Percentiles rank a stretch among this genome's conserved stretches.
phyloP scores from a whole-genome alignment of 108 stramenopile species.

The Nitzschia sp. region DNA sequence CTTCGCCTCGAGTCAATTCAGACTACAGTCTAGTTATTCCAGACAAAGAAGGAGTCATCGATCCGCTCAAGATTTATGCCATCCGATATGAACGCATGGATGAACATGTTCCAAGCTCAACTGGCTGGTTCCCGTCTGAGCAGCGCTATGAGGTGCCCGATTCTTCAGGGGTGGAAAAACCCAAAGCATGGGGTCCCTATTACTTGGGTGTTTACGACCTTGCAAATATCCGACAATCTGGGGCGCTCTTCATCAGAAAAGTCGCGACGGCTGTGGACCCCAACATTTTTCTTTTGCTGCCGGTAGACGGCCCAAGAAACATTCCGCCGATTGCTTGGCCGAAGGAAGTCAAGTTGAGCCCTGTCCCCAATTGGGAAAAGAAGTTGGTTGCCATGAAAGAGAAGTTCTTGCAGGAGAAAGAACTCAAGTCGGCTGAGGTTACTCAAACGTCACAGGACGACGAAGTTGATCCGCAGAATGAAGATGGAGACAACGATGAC shows the following conservation, averaged over 20 bases:
- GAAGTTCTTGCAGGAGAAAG: background rate
- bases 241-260: conserved; percentile 85
- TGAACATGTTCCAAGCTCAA: conserved; percentile 76
- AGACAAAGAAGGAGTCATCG: conserved; percentile 15
- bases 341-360: conserved; percentile 42
- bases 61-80: conserved; percentile 48
- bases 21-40: conserved; percentile 18
- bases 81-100: conserved; percentile 92
- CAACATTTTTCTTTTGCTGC: conserved; percentile 70
- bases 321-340: conserved; percentile 82
- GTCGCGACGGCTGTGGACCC: conserved; percentile 73
- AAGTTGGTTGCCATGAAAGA: conserved; percentile 9
- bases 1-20: conserved; percentile 54
- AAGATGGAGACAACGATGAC: background rate
- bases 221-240: conserved; percentile 60
- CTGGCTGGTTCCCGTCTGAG: conserved; percentile 44
- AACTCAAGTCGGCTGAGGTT: background rate
- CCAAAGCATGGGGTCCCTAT: conserved; percentile 88
- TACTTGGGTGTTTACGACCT: conserved; percentile 89
- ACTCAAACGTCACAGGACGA: background rate
- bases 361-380: conserved; percentile 44
- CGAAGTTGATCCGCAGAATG: background rate
- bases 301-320: conserved; percentile 53
- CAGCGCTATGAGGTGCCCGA: conserved; percentile 65
- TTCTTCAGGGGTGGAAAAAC: conserved; percentile 47